These are phyloP conservation scores for Lichina pygmaea DNA, from an alignment of 495 filamentous ascomycete species.

Conservation along the genomic window DNA sequence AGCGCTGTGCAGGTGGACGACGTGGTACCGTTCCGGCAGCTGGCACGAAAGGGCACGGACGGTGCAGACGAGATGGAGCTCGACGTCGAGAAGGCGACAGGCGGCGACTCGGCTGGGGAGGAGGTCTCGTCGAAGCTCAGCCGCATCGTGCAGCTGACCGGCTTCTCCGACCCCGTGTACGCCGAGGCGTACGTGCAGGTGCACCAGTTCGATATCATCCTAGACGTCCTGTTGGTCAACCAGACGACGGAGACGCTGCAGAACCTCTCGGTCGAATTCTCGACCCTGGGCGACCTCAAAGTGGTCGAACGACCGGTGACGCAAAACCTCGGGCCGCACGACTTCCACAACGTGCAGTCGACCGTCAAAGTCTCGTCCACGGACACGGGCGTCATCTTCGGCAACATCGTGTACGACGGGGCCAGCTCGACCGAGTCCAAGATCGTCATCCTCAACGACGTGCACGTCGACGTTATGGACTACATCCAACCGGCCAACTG, in stretches of 20 bases:
- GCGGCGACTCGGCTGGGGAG: slow-evolving; percentile 61
- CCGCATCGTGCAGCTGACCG: slow-evolving; percentile 88
- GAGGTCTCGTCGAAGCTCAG: slow-evolving; percentile 81
- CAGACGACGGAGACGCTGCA: slow-evolving; percentile 92
- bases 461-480: slow-evolving; percentile 99
- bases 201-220: slow-evolving; percentile 95
- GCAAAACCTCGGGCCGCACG: slow-evolving; percentile 80
- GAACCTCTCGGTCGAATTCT: slow-evolving; percentile 93
- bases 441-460: slow-evolving; percentile 94
- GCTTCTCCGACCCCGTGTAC: slow-evolving; percentile 96
- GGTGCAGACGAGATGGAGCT: slow-evolving; percentile 63
- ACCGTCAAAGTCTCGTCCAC: slow-evolving; percentile 99
- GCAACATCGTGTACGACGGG: slow-evolving; percentile 95
- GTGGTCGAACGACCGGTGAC: slow-evolving; percentile 91
- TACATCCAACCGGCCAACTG: slow-evolving; percentile 96
- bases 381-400: slow-evolving; percentile 97
- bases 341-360: slow-evolving; percentile 92
- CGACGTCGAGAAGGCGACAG: slow-evolving; percentile 83
- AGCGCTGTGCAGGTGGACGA: slow-evolving; percentile 89
- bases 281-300: slow-evolving; percentile 90
- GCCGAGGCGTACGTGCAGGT: slow-evolving; percentile 97
- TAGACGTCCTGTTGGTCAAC: slow-evolving; percentile 93
- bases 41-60: slow-evolving; percentile 82
- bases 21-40: slow-evolving; percentile 69
- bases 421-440: slow-evolving; percentile 85